phyloP scores from a whole-genome alignment of 257 asterid genomes.

The Salvia rosmarinus region DNA sequence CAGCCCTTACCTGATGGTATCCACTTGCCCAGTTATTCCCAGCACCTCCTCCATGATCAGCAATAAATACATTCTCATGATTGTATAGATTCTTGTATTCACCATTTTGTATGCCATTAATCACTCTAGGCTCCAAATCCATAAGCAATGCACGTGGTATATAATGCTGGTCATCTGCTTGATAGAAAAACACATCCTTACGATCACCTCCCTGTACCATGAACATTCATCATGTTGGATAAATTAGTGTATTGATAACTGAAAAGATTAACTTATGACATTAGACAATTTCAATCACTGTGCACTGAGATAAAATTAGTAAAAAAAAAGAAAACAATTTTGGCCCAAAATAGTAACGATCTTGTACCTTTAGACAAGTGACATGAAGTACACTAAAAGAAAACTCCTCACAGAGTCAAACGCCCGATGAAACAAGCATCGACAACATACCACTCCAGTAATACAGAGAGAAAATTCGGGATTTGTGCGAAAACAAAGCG shows the following conservation, averaged over 20 bases:
- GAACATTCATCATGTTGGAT: conserved; percentile 15
- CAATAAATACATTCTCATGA: conserved; percentile 90
- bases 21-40: conserved; percentile 99
- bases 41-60: conserved; percentile 98
- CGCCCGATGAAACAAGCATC: conserved; percentile 13
- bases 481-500: not conserved
- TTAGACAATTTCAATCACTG: not conserved
- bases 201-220: conserved; percentile 91
- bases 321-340: not conserved
- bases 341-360: not conserved
- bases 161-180: conserved; percentile 99
- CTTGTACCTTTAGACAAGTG: conserved; percentile 1
- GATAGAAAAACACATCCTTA: conserved; percentile 98
- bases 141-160: conserved; percentile 92
- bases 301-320: not conserved
- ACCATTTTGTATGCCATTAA: conserved; percentile 92
- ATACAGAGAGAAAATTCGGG: not conserved
- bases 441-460: conserved; percentile 2
- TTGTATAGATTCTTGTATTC: conserved; percentile 95
- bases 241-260: conserved; percentile 8
- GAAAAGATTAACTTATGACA: not conserved
- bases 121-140: conserved; percentile 99
- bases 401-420: conserved; percentile 7
- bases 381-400: not conserved
- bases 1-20: conserved; percentile 80